Evolutionary conservation across 805 yeast species (phyloP).

Genomic region (Kazachstania psychrophila): DNA sequence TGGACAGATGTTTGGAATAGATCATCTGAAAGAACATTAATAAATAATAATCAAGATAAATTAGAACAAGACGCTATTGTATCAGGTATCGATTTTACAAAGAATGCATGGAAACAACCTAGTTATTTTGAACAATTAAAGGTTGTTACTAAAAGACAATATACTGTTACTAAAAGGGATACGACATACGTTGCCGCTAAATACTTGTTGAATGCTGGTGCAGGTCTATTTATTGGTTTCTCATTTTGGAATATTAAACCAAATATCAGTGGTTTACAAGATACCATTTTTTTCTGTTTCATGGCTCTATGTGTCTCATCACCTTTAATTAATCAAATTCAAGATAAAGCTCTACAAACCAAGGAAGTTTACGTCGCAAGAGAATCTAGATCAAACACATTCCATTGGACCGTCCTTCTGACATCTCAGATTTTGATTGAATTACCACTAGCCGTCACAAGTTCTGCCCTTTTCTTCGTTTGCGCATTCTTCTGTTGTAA

Average conservation of each 20-base stretch:
- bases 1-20: slow-evolving; percentile 20
- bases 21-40: slow-evolving; percentile 10
- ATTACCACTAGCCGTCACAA: slow-evolving; percentile 46
- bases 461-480: slow-evolving; percentile 44
- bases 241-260: slow-evolving; percentile 53
- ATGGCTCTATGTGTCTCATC: slow-evolving; percentile 50
- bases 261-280: slow-evolving; percentile 47
- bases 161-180: slow-evolving; percentile 46
- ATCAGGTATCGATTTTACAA: slow-evolving; percentile 14
- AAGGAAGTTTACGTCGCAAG: slow-evolving; percentile 63
- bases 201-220: slow-evolving; percentile 39
- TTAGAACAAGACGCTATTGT: slow-evolving; percentile 15
- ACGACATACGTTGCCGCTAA: slow-evolving; percentile 57
- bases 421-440: slow-evolving; percentile 48
- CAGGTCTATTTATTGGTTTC: slow-evolving; percentile 67
- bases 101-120: slow-evolving; percentile 23
- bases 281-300: slow-evolving; percentile 53
- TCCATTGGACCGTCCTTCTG: slow-evolving; percentile 58
- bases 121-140: slow-evolving; percentile 39
- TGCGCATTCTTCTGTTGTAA: slow-evolving; percentile 45
- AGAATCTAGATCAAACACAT: slow-evolving; percentile 64
- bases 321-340: slow-evolving; percentile 56
- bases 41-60: slow-evolving; percentile 4
- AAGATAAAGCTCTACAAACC: slow-evolving; percentile 47
- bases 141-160: slow-evolving; percentile 36